Conservation (phyloP, 1,284 basidiomycete genomes). For the Tilletia caries region DNA sequence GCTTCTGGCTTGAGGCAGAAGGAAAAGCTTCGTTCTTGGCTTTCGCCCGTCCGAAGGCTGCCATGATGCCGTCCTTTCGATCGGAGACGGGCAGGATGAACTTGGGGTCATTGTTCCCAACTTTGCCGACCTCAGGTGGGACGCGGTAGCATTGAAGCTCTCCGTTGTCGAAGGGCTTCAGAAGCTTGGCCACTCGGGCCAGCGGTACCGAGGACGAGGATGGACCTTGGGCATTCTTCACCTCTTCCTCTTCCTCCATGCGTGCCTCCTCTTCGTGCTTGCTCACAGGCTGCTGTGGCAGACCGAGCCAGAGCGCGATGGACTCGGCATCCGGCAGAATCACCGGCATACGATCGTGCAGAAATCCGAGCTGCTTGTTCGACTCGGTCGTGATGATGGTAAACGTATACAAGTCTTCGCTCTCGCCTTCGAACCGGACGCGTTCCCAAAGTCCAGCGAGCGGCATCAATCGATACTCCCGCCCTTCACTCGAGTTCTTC, state of each 20-base stretch:
- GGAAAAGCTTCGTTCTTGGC: constrained; percentile 13
- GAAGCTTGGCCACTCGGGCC: constrained; percentile 61
- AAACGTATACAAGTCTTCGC: constrained; percentile 71
- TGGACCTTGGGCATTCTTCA: constrained; percentile 43
- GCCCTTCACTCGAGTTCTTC: constrained; percentile 64
- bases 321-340: constrained; percentile 68
- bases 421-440: constrained; percentile 61
- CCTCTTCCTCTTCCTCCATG: no score
- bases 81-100: constrained; percentile 76
- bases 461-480: constrained; percentile 68
- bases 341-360: constrained; percentile 86
- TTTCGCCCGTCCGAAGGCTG: constrained; percentile 73
- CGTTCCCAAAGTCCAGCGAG: constrained; percentile 84
- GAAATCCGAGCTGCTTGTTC: constrained; percentile 54
- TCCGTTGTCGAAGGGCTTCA: constrained; percentile 63
- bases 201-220: background rate
- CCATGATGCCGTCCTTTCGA: constrained; percentile 81
- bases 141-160: constrained; percentile 79
- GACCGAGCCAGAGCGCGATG: constrained; percentile 75
- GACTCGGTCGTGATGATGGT: constrained; percentile 76
- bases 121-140: constrained; percentile 83
- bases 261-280: background rate
- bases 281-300: constrained; percentile 49
- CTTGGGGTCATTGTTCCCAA: constrained; percentile 74
- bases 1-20: background rate